Conservation (phyloP, 2,329 filamentous ascomycete species). For the Pseudogymnoascus sp. region DNA sequence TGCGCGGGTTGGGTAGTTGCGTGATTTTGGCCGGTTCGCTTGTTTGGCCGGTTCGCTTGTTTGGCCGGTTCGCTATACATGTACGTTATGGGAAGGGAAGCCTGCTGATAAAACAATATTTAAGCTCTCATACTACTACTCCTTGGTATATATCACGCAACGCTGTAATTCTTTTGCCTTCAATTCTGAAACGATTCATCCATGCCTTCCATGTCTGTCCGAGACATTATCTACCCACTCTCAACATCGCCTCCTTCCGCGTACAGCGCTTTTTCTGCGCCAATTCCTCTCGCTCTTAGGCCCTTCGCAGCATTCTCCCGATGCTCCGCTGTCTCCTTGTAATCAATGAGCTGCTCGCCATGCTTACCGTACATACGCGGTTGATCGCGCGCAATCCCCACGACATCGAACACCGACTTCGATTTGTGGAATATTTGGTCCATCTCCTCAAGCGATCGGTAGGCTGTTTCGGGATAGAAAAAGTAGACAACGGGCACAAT, state of each 20-base stretch:
- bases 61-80: too few relatives aligned
- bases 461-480: slow-evolving; percentile 60
- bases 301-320: background rate
- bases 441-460: slow-evolving; percentile 60
- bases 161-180: background rate
- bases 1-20: too few relatives aligned
- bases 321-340: slow-evolving; percentile 25
- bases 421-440: slow-evolving; percentile 56
- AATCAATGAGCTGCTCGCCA: slow-evolving; percentile 43
- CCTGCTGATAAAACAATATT: too few relatives aligned
- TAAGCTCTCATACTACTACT: background rate
- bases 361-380: slow-evolving; percentile 52
- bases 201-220: background rate
- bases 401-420: slow-evolving; percentile 36
- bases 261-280: background rate
- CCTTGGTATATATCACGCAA: background rate
- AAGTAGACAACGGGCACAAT: slow-evolving; percentile 42
- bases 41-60: too few relatives aligned
- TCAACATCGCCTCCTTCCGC: background rate
- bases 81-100: too few relatives aligned
- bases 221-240: background rate
- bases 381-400: slow-evolving; percentile 38
- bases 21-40: too few relatives aligned
- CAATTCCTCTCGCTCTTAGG: background rate
- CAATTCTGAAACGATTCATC: background rate